Evolutionary conservation across 768 basidiomycete genomes (phyloP), one percentile per base, ranked within the genome.

Genomic region (Xanthoconium stramineum): DNA sequence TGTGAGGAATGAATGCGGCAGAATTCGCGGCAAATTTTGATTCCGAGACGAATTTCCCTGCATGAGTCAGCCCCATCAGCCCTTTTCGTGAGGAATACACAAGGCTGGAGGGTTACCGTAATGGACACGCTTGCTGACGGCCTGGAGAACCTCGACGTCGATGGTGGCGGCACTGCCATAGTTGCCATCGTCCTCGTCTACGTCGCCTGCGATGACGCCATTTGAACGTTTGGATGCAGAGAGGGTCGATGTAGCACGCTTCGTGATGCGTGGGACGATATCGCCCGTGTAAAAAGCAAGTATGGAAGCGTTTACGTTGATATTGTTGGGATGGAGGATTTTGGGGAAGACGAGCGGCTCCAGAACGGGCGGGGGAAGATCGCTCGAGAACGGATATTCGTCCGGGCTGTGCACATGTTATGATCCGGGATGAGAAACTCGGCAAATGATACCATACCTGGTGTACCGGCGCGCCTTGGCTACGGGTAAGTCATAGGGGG

Each of bases 41-140:
- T 74, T 99, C 97, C 6, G 95, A 94, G 6, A 99, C 97, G 70
- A 99, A 99, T 80, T 98, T 98, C 55, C 97, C 96, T 99, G 67
- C 10, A 59, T 10, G 36, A 3, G 33, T 9, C 33, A 32, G 4
- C 20, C 20, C 6, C 19, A 30, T 56, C 50, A 63, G 60, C 20
- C 49, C 30, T 43, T 20, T 17, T 36, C 47, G 47, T n/a, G 48
- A 14, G 15, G 32, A 55, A 5, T 24, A 20, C 8, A 28, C n/a
- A 8, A 28, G 55, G 45, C 19, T 19, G 36, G 47, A 81, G 35
- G 43, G 82, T 50, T 61, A 95, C 97, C 97, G 66, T 96, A 99
- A 73, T 99, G 97, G 35, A 99, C 95, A 38, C 97, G 86, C 76
- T 98, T 89, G 75, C 91, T 94, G 68, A 99, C 88, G n/a, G 94